Conservation (phyloP, 768 basidiomycete genomes). For the Phlegmacium glaucopus region DNA sequence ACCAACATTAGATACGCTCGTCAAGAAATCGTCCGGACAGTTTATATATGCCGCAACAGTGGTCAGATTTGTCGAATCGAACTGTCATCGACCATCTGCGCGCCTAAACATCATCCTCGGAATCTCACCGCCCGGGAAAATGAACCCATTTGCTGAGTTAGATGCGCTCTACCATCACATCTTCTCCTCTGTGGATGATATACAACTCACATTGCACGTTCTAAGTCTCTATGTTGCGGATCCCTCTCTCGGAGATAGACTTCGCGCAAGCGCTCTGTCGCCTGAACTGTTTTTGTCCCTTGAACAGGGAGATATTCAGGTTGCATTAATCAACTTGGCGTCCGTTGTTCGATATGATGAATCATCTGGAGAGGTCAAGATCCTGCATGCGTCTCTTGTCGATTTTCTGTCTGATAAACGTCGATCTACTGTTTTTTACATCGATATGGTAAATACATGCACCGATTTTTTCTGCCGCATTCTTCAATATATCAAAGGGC, state of each 20-base stretch:
- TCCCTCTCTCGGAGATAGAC: neutral
- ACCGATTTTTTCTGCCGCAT: neutral
- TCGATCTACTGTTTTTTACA: constrained; percentile 3
- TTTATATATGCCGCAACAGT: constrained; percentile 27
- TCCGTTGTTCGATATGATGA: neutral
- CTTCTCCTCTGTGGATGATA: neutral
- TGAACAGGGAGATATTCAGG: neutral
- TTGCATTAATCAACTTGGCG: neutral
- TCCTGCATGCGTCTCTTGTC: constrained; percentile 6
- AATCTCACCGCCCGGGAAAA: neutral
- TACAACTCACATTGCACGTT: neutral
- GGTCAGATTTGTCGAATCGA: constrained; percentile 19
- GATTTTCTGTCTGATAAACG: constrained; percentile 5
- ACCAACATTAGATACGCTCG: constrained; percentile 10
- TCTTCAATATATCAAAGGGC: neutral
- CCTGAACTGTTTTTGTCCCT: neutral
- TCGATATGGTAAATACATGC: neutral
- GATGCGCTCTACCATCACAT: constrained; percentile 11
- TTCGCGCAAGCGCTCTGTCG: neutral
- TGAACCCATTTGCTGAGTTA: constrained; percentile 6
- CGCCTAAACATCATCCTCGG: constrained; percentile 12
- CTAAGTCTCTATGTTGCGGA: neutral
- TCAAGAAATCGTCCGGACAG: constrained; percentile 18
- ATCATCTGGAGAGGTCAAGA: neutral
- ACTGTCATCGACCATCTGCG: constrained; percentile 5